Base-by-base conservation (phyloP, 2,329 filamentous ascomycete genomes). In the Pseudogymnoascus sp. region DNA sequence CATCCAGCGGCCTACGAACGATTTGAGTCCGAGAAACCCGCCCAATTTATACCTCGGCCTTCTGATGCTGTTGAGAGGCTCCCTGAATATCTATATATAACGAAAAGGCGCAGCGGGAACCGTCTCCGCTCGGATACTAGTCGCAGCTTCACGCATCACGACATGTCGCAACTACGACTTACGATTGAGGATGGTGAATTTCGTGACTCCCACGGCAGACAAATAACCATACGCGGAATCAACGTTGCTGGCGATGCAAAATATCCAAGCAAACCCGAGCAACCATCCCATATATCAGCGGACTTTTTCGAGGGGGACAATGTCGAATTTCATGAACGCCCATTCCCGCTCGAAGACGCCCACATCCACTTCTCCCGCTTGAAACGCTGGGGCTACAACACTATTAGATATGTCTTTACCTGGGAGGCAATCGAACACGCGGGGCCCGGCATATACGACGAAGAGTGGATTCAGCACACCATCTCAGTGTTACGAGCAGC, bases 361-460 rank as follows among this genome's bases (percentile, higher is more conserved):
- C 88, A 91, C 70, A 80, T 84, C 14, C 95, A 99, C 74, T 97
- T 99, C 75, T 84, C 90, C 11, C 84, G 93, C 45, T 77, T 99
- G 67, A 90, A 88, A 70, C 88, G 89, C 70, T 96, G 88, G 80
- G 95, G 95, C 12, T 99, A 96, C 81, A 99, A 97, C 75, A 93
- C 91, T 0, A 93, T 99, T 68, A 85, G 95, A 72, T 99, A 99
- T 75, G 81, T 99, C 69, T 99, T 97, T 73, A 97, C 95, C 0
- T 99, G 95, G 95, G 95, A 99, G 76, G 93, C 95, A n/a, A 89
- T 99, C 73, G 95, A 99, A 76, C 89, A 95, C 63, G 87, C 87
- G 1, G 93, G 93, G 0, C 95, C 96, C 0, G 91, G 93, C 1
- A 87, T 85, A 71, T 99, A 97, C 74, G 96, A 99, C 70, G 91